Evolutionary conservation across 441 rosid species (phyloP).

Genomic region (Bocquillonia castaneifolia): DNA sequence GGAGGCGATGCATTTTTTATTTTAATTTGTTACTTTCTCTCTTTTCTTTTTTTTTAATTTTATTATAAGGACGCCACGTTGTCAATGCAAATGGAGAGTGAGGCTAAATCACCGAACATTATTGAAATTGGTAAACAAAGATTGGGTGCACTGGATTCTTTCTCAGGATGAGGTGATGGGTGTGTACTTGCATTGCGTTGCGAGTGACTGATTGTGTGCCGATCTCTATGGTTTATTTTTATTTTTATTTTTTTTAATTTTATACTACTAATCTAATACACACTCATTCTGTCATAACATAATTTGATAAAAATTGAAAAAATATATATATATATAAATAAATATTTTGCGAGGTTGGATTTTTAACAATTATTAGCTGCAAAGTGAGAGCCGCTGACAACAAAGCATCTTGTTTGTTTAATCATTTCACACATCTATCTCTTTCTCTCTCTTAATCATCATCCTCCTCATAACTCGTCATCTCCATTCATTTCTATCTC

Average conservation of each 20-base stretch:
- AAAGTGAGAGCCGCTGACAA: conserved; percentile 71
- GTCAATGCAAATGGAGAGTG: not conserved
- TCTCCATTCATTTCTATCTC: conserved; percentile 40
- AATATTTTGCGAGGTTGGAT: not conserved
- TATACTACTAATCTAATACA: no score
- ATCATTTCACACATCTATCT: conserved; percentile 35
- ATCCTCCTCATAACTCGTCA: conserved; percentile 65
- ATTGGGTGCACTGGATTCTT: conserved; percentile 2
- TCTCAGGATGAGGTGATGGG: conserved; percentile 18
- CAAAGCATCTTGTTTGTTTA: conserved; percentile 50
- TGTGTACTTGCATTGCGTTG: conserved; percentile 9
- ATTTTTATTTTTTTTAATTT: not conserved
- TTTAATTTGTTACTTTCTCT: no score
- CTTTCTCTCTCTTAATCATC: conserved; percentile 44
- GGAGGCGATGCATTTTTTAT: no score
- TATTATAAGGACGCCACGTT: no score
- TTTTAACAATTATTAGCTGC: conserved; percentile 72
- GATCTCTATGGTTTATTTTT: conserved; percentile 6
- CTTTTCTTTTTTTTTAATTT: no score
- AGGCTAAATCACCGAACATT: not conserved
- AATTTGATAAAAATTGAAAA: not conserved
- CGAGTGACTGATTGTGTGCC: conserved; percentile 9
- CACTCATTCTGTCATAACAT: not conserved
- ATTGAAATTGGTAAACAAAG: not conserved
- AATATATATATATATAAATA: conserved; percentile 20